Conservation (phyloP, 2,329 filamentous ascomycete genomes). For the Laburnicola sp. region DNA sequence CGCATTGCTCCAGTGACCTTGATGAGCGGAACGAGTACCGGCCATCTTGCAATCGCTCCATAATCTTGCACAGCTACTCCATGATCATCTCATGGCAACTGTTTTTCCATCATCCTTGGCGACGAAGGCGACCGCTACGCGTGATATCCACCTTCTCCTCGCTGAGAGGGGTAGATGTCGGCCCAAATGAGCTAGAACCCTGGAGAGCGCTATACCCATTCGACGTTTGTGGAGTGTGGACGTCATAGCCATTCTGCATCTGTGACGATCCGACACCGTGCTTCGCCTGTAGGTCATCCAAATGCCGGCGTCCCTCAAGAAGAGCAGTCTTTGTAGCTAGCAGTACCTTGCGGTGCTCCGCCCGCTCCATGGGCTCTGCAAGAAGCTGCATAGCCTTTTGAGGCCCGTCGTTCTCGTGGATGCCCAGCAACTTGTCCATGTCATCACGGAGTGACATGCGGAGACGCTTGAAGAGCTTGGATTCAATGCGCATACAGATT, state of each 20-base stretch:
- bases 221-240: background rate
- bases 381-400: slow-evolving; percentile 19
- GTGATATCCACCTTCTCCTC: slow-evolving; percentile 13
- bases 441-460: slow-evolving; percentile 27
- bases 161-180: slow-evolving; percentile 5
- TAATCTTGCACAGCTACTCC: background rate
- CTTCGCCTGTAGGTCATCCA: slow-evolving; percentile 20
- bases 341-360: slow-evolving; percentile 17
- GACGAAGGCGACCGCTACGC: background rate
- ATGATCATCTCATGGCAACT: background rate
- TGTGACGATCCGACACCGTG: slow-evolving; percentile 8
- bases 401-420: slow-evolving; percentile 20
- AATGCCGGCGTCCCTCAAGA: slow-evolving; percentile 15
- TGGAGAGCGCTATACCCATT: background rate
- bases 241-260: slow-evolving; percentile 16
- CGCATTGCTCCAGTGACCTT: too few species aligned
- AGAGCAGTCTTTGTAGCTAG: slow-evolving; percentile 14
- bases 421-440: slow-evolving; percentile 26
- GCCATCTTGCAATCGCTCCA: too few species aligned
- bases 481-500: slow-evolving; percentile 46
- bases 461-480: slow-evolving; percentile 38
- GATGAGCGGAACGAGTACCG: too few species aligned
- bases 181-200: background rate
- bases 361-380: slow-evolving; percentile 16
- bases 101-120: background rate